Conservation (phyloP, 192 early-diverging fungal species). For the Rhizoclosmatium sp. region DNA sequence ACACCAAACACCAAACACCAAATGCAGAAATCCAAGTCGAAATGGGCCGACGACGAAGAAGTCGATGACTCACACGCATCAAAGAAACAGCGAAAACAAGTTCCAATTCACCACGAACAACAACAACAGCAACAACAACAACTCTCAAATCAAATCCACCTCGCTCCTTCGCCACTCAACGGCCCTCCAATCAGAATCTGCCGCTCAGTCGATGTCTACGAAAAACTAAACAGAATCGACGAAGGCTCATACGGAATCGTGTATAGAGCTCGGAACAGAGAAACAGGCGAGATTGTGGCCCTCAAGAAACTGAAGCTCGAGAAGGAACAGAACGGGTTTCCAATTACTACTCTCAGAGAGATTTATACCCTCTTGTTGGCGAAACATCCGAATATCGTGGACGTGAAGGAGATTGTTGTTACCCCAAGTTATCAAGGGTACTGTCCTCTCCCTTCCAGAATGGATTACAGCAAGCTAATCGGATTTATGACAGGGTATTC, state of each 20-base stretch:
- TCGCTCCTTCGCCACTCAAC: constrained; percentile 33
- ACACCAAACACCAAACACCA: neutral
- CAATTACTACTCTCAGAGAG: constrained; percentile 82
- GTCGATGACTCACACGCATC: constrained; percentile 15
- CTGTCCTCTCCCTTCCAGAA: neutral
- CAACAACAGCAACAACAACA: constrained; percentile 3
- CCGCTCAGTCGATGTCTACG: constrained; percentile 84
- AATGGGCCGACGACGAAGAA: constrained; percentile 40
- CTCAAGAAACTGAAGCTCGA: constrained; percentile 81
- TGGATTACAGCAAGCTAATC: neutral
- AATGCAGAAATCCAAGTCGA: neutral
- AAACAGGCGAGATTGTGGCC: constrained; percentile 81
- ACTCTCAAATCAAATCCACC: neutral
- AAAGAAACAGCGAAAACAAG: neutral
- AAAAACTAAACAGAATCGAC: constrained; percentile 94
- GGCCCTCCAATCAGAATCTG: constrained; percentile 65
- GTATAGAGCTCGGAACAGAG: constrained; percentile 84
- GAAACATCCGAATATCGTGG: constrained; percentile 80
- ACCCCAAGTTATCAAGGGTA: constrained; percentile 69
- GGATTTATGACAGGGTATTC: constrained; percentile 66
- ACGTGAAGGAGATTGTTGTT: constrained; percentile 79
- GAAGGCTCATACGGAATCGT: constrained; percentile 98
- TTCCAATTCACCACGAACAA: neutral
- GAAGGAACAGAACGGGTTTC: constrained; percentile 79
- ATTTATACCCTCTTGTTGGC: constrained; percentile 76